Evolutionary conservation across 1,284 basidiomycete genomes (phyloP).

Genomic region (Tilletia indica): DNA sequence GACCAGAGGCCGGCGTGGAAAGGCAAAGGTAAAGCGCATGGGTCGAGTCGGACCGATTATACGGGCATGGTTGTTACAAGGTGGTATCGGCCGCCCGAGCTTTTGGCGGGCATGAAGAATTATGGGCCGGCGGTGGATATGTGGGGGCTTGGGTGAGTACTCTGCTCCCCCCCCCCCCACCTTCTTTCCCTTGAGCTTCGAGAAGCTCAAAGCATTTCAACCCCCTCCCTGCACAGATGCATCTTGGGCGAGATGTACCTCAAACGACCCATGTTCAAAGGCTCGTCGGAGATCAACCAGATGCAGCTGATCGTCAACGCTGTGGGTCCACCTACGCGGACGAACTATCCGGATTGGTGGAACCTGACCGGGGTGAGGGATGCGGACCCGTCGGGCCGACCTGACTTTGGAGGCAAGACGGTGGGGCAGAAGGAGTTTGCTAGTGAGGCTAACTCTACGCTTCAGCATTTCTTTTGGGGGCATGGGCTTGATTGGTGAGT

Average conservation of each 20-base stretch:
- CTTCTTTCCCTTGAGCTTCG: too few species aligned
- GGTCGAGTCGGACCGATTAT: slow-evolving; percentile 61
- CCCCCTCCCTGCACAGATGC: slow-evolving; percentile 63
- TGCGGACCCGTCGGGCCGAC: slow-evolving; percentile 46
- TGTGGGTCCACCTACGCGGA: slow-evolving; percentile 81
- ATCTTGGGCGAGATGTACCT: slow-evolving; percentile 95
- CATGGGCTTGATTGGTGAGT: slow-evolving; percentile 21
- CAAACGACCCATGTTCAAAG: slow-evolving; percentile 80
- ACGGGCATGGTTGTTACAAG: slow-evolving; percentile 98
- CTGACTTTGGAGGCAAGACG: slow-evolving; percentile 37
- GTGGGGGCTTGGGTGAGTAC: slow-evolving; percentile 95
- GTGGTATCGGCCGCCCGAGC: slow-evolving; percentile 96
- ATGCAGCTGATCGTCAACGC: slow-evolving; percentile 81
- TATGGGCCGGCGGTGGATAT: slow-evolving; percentile 95
- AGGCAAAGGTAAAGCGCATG: slow-evolving; percentile 7
- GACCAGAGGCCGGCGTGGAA: neutral
- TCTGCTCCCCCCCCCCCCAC: slow-evolving; percentile 25
- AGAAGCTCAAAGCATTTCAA: too few species aligned
- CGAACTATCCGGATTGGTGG: slow-evolving; percentile 73
- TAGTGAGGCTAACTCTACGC: slow-evolving; percentile 20
- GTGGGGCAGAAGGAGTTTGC: slow-evolving; percentile 47
- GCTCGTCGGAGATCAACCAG: slow-evolving; percentile 84
- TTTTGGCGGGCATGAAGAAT: slow-evolving; percentile 79
- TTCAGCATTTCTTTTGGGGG: slow-evolving; percentile 38
- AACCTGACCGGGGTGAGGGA: slow-evolving; percentile 55